phyloP scores from a whole-genome alignment of 495 filamentous ascomycete genomes.

The Annulohypoxylon bovei region DNA sequence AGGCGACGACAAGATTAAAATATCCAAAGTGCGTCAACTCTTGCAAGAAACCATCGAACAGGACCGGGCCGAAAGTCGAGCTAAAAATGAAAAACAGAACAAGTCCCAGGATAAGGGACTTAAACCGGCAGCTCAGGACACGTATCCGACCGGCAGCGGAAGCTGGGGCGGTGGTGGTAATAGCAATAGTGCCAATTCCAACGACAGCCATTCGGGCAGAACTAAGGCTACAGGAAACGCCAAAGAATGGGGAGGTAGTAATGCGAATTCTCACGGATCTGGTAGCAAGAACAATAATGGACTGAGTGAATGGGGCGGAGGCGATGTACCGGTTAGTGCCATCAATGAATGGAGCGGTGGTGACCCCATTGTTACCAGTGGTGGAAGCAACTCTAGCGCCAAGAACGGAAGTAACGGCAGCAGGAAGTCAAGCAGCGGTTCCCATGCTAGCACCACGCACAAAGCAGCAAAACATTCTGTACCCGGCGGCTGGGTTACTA shows the following conservation, averaged over 20 bases:
- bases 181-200: background rate
- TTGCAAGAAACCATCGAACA: slow-evolving; percentile 3
- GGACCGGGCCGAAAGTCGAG: background rate
- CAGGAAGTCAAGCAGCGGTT: background rate
- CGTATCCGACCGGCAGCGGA: background rate
- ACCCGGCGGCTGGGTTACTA: slow-evolving; percentile 21
- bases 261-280: background rate
- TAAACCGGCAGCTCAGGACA: background rate
- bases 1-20: background rate
- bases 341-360: background rate
- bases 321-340: background rate
- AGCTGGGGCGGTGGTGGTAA: background rate
- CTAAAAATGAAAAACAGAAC: background rate
- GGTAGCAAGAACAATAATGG: slow-evolving; percentile 20
- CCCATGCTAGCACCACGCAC: background rate
- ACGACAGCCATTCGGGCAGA: slow-evolving; percentile 3
- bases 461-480: background rate
- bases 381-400: background rate
- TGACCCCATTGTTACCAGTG: no score
- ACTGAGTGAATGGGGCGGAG: background rate
- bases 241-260: background rate
- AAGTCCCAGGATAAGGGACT: background rate
- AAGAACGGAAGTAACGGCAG: background rate
- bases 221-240: background rate
- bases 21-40: background rate